Conservation (phyloP, 1,139 yeast genomes). For the Schwanniomyces etchellsii region DNA sequence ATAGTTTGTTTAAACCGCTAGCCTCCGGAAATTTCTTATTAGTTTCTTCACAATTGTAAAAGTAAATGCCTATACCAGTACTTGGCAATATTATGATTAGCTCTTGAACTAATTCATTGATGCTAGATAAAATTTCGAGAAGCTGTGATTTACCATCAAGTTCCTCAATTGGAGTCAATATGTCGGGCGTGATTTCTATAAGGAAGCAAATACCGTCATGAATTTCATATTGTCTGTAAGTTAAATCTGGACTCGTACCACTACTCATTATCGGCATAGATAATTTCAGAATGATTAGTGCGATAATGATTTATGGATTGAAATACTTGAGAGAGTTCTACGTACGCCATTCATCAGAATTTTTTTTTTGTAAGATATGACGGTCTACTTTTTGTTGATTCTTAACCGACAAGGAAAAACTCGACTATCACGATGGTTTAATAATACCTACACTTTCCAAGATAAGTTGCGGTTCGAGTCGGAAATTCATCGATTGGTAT, state of each 20-base stretch:
- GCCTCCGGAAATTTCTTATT: slow-evolving; percentile 23
- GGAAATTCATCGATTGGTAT: slow-evolving; percentile 77
- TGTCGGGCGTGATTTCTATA: slow-evolving; percentile 51
- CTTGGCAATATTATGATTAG: slow-evolving; percentile 53
- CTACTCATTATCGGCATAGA: background rate
- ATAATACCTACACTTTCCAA: slow-evolving; percentile 26
- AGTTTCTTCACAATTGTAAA: slow-evolving; percentile 43
- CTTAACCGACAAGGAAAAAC: slow-evolving; percentile 93
- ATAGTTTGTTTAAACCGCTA: slow-evolving; percentile 24
- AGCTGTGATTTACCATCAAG: slow-evolving; percentile 37
- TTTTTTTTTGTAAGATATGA: slow-evolving; percentile 37
- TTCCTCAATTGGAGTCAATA: slow-evolving; percentile 33
- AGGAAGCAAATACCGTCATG: slow-evolving; percentile 62
- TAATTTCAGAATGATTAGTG: background rate
- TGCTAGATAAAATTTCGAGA: slow-evolving; percentile 47
- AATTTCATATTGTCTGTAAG: slow-evolving; percentile 39
- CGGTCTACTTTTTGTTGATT: slow-evolving; percentile 71
- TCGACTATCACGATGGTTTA: slow-evolving; percentile 78
- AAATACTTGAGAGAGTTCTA: background rate
- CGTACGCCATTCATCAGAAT: background rate
- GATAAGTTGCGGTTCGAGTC: slow-evolving; percentile 54
- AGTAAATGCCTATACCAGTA: slow-evolving; percentile 63
- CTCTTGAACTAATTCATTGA: slow-evolving; percentile 51
- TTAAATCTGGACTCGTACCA: slow-evolving; percentile 9
- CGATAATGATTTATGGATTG: background rate